Conservation (phyloP, 163 green algal species). For the Chloromonas sp. region DNA sequence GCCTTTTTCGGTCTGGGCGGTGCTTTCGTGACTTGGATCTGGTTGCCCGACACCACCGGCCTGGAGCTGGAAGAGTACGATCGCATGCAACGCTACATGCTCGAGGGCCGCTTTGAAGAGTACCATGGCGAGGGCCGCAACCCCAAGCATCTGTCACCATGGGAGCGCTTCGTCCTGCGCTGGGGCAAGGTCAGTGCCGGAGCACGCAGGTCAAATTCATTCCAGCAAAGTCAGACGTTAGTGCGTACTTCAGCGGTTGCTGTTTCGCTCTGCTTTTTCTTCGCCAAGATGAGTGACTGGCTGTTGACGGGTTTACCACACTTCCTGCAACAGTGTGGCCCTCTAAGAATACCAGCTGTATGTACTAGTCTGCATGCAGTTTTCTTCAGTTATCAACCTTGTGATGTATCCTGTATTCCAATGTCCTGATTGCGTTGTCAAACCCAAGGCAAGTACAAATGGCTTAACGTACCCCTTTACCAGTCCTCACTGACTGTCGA, state of each 20-base stretch:
- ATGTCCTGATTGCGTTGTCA: too few species aligned
- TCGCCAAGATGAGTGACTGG: neutral
- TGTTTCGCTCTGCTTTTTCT: neutral
- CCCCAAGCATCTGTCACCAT: slow-evolving; percentile 38
- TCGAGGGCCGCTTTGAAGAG: slow-evolving; percentile 14
- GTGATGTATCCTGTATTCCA: too few species aligned
- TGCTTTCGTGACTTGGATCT: neutral
- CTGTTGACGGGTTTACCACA: neutral
- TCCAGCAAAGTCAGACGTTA: too few species aligned
- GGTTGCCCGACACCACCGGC: slow-evolving; percentile 52
- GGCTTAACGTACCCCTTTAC: too few species aligned
- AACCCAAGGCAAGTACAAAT: too few species aligned
- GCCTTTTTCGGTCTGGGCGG: slow-evolving; percentile 14
- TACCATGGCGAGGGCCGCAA: slow-evolving; percentile 42
- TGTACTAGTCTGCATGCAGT: too few species aligned
- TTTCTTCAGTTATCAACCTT: too few species aligned
- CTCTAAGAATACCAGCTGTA: too few species aligned
- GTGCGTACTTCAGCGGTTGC: too few species aligned
- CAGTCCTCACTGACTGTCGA: neutral
- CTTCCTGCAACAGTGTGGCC: neutral
- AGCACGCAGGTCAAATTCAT: neutral
- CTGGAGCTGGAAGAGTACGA: slow-evolving; percentile 62
- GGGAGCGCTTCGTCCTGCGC: slow-evolving; percentile 22
- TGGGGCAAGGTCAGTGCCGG: slow-evolving; percentile 12
- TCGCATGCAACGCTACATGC: slow-evolving; percentile 20